Evolutionary conservation across 1,284 basidiomycete species (phyloP), one percentile per base, ranked within the genome.

Genomic region (Pyrrhoderma lamaoense): DNA sequence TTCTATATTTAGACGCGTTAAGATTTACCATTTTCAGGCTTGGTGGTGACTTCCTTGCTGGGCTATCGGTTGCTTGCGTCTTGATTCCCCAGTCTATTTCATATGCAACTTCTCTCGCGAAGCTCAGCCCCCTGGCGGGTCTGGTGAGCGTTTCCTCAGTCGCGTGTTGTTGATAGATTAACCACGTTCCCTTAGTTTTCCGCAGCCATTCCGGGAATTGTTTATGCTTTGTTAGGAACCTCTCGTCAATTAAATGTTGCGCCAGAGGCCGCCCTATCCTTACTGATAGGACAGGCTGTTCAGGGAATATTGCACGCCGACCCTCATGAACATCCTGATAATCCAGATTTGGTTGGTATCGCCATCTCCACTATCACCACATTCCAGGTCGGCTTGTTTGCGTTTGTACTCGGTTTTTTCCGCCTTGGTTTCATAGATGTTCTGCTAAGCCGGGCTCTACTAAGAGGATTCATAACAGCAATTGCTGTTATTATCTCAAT

Each of bases 401-500:
- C 90, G 1, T 91, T 91, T 58, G 64, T 88, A 8, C 75, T 97
- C 31, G 93, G 93, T 4, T 78, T 96, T 55, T 83, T 95, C 61
- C 78, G 93, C 16, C 74, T 97, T 0, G 93, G 93, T 1, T 97
- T 97, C 67, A 80, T 97, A 47, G 93, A 97, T 65, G 93, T 96
- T 14, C 87, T 97, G 2, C 76, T 97, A n/a, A 90, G 87, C 57
- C 80, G 91, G 52, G 90, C 93, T 3, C 70, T 91, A 5, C 74
- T 97, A 36, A 78, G 90, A 36, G 93, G 93, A 4, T 97, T 96
- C 65, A 81, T 93, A 47, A 81, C 83, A 3, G 89, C 88, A 14
- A 76, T 92, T 18, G 87, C 83, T 1, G 73, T 85, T 3, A 77
- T 89, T 21, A 88, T 89, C 58, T 72, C 80, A 61, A 76, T 87